Evolutionary conservation across 202 grass and related monocot species (phyloP).

Genomic region (Panicum hallii): DNA sequence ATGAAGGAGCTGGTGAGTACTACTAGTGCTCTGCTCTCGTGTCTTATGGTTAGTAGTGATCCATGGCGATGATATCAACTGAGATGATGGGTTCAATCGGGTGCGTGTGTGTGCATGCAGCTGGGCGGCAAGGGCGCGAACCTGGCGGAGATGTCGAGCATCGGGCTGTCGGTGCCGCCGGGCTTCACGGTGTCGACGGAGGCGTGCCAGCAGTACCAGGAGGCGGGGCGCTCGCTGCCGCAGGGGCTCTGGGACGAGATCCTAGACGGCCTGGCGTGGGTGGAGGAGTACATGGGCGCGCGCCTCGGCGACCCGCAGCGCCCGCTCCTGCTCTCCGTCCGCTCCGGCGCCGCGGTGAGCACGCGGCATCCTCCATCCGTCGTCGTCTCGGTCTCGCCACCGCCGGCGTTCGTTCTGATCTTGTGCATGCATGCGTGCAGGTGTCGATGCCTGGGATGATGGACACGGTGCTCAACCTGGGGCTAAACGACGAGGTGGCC

Average conservation of each 20-base stretch:
- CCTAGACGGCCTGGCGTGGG: slow-evolving; percentile 64
- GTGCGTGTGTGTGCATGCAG: slow-evolving; percentile 25
- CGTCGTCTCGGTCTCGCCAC: too few relatives aligned
- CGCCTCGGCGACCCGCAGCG: slow-evolving; percentile 67
- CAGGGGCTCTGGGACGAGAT: slow-evolving; percentile 86
- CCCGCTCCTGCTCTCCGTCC: slow-evolving; percentile 93
- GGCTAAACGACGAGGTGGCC: slow-evolving; percentile 89
- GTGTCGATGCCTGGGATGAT: slow-evolving; percentile 99
- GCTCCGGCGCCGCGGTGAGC: slow-evolving; percentile 76
- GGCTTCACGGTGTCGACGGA: slow-evolving; percentile 98
- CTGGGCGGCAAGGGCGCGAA: slow-evolving; percentile 96
- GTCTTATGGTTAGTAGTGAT: too few relatives aligned
- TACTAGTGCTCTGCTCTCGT: too few relatives aligned
- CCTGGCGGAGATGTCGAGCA: slow-evolving; percentile 98
- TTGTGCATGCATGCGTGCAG: slow-evolving; percentile 1
- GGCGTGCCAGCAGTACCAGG: slow-evolving; percentile 95
- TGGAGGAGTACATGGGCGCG: slow-evolving; percentile 77
- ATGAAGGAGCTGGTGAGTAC: slow-evolving; percentile 86
- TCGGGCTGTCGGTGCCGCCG: slow-evolving; percentile 96
- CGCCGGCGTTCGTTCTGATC: too few relatives aligned
- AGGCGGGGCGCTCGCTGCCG: slow-evolving; percentile 55
- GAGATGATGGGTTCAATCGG: too few relatives aligned
- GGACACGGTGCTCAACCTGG: slow-evolving; percentile 98
- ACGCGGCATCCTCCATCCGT: too few relatives aligned
- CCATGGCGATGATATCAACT: too few relatives aligned